phyloP scores from a whole-genome alignment of 1,284 basidiomycete genomes.

The Apiotrichum veenhuisii region DNA sequence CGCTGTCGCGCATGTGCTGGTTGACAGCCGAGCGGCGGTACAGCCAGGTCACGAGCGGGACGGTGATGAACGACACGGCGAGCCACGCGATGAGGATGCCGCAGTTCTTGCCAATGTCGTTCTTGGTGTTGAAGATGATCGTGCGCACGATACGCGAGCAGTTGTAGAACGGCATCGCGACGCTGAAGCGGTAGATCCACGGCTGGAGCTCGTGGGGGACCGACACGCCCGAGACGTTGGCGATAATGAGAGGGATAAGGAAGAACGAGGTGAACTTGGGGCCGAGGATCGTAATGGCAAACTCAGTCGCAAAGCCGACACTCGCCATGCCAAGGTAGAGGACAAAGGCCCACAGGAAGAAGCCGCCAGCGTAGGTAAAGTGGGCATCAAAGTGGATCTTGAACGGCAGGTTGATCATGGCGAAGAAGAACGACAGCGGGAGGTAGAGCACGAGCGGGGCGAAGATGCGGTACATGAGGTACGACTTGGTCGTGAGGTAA shows the following conservation, averaged over 20 bases:
- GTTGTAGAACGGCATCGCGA: slow-evolving; percentile 70
- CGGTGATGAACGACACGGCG: slow-evolving; percentile 48
- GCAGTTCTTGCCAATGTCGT: slow-evolving; percentile 53
- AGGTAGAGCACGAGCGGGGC: slow-evolving; percentile 60
- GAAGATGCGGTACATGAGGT: slow-evolving; percentile 58
- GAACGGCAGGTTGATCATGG: slow-evolving; percentile 63
- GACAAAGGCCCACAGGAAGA: slow-evolving; percentile 72
- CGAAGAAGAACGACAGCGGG: slow-evolving; percentile 61
- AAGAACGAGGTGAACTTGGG: slow-evolving; percentile 46
- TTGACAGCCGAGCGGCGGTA: slow-evolving; percentile 44
- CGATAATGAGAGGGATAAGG: slow-evolving; percentile 57
- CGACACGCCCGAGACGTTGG: slow-evolving; percentile 62
- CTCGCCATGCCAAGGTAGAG: slow-evolving; percentile 54
- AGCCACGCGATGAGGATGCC: slow-evolving; percentile 56
- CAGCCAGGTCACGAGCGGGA: slow-evolving; percentile 51
- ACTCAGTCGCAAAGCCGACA: slow-evolving; percentile 59
- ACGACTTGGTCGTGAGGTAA: slow-evolving; percentile 56
- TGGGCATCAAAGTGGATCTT: slow-evolving; percentile 53
- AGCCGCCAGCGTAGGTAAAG: slow-evolving; percentile 55
- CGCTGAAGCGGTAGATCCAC: slow-evolving; percentile 55
- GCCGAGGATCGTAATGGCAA: slow-evolving; percentile 44
- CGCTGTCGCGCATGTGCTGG: background rate
- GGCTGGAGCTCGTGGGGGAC: slow-evolving; percentile 67
- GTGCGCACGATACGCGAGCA: slow-evolving; percentile 57
- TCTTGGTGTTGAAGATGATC: slow-evolving; percentile 65